phyloP scores from a whole-genome alignment of 306 rosid genomes.

The Pyrus pyrifolia region DNA sequence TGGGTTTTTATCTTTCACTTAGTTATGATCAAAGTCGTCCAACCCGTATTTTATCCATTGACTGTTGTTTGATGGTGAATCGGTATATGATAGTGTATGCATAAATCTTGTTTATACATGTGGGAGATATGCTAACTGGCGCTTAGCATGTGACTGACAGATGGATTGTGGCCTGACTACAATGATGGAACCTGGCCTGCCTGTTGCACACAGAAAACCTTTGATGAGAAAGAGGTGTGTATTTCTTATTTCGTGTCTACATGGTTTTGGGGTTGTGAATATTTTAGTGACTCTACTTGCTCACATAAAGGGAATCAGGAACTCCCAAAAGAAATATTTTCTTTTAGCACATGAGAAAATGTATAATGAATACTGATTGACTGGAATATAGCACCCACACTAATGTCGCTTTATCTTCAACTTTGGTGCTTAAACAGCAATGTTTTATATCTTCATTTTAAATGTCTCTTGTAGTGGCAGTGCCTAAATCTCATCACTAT shows the following conservation, averaged over 20 bases:
- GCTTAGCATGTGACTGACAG: constrained; percentile 33
- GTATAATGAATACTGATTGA: not conserved
- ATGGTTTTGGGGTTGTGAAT: not conserved
- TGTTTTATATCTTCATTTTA: too few species aligned
- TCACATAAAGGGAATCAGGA: not conserved
- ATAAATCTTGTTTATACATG: not conserved
- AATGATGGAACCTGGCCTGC: constrained; percentile 96
- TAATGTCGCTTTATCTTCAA: not conserved
- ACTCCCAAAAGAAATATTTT: not conserved
- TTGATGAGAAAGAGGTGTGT: constrained; percentile 65
- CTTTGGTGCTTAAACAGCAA: not conserved
- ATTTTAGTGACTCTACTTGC: not conserved
- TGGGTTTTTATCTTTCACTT: not conserved
- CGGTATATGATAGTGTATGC: not conserved
- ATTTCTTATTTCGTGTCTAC: not conserved
- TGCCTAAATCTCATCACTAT: constrained; percentile 2
- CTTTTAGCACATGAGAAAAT: not conserved
- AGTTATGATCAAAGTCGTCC: not conserved
- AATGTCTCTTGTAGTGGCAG: not conserved
- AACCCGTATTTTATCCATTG: not conserved
- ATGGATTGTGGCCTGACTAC: constrained; percentile 97
- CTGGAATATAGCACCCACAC: not conserved
- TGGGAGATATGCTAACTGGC: constrained; percentile 1
- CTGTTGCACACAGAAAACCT: constrained; percentile 55
- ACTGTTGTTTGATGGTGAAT: not conserved